A percentile compares a stretch with the other conserved stretches of the same genome.
phyloP scores from a whole-genome alignment of 768 basidiomycete species.

The Xerocomellus amylosporus region DNA sequence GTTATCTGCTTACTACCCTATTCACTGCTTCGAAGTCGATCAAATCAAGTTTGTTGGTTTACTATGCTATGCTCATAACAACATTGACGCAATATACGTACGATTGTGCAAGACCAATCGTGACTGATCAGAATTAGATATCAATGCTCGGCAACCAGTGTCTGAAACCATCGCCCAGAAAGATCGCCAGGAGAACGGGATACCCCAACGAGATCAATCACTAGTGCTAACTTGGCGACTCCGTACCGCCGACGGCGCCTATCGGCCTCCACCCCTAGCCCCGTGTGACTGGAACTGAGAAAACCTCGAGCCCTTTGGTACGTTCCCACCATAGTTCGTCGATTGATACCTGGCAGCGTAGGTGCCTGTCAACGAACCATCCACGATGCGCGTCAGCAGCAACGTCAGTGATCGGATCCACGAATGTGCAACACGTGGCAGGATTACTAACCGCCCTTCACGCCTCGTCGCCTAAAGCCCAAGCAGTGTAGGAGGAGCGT shows the following conservation, averaged over 20 bases:
- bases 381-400: not conserved
- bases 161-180: not conserved
- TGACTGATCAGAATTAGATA: too few relatives aligned
- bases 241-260: not conserved
- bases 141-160: not conserved
- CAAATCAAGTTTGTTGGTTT: not conserved
- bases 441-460: constrained; percentile 8
- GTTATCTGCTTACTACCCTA: constrained; percentile 18
- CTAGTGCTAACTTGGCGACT: not conserved
- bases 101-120: too few relatives aligned
- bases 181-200: too few relatives aligned
- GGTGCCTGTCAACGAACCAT: constrained; percentile 2
- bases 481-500: not conserved
- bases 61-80: not conserved
- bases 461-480: not conserved
- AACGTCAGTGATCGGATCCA: too few relatives aligned
- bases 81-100: too few relatives aligned
- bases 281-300: constrained; percentile 8
- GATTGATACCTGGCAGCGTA: constrained; percentile 20
- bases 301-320: constrained; percentile 7
- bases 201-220: not conserved
- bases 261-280: not conserved
- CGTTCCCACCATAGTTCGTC: constrained; percentile 14
- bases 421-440: not conserved
- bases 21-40: not conserved